Evolutionary conservation across 805 yeast genomes (phyloP), one percentile per base, ranked within the genome.

Genomic region (Candida manassasensis): DNA sequence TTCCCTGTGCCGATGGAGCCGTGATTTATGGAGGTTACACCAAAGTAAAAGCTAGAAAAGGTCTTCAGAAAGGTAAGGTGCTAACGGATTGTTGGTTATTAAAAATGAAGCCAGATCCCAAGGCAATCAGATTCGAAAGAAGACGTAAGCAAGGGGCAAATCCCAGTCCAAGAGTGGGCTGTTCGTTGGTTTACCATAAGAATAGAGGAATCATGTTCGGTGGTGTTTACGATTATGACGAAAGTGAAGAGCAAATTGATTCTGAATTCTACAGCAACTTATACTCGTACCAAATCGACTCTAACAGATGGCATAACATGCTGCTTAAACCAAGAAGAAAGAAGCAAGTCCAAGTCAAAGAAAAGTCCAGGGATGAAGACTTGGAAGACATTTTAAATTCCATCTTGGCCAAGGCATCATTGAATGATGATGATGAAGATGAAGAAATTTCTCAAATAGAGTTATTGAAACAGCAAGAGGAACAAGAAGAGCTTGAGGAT

Each of bases 91-190:
- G 84, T 38, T 90, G 98, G 97, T 54, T 75, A 12, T 61, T 90
- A 45, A 85, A 83, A 50, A 86, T 90, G 94, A 86, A 85, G 55
- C 61, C 82, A 13, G 96, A 90, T 53, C 70, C 88, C 12, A 73
- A 76, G 40, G 82, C 73, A 3, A 70, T 84, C 4, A 67, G 94
- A 43, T 89, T 95, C 84, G 97, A 93, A 60, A 72, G 96, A 53
- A 75, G 95, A 45, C 76, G 85, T 42, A 87, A 85, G 47, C 90
- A 86, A 53, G 95, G 95, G 3, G 84, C 81, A 55, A 88, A 81
- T 41, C 97, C 97, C 3, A 77, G 90, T 2, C 84, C 97, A 10
- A 74, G 97, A 49, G 96, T 86, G n/a, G 97, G 98, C 0, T 84
- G 95, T 52, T 81, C 94, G 3, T 76, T 90, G 81, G 88, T 80